These are phyloP conservation scores for Rhodomyrtus psidioides DNA, from an alignment of 441 rosid species.

Conservation along the genomic window DNA sequence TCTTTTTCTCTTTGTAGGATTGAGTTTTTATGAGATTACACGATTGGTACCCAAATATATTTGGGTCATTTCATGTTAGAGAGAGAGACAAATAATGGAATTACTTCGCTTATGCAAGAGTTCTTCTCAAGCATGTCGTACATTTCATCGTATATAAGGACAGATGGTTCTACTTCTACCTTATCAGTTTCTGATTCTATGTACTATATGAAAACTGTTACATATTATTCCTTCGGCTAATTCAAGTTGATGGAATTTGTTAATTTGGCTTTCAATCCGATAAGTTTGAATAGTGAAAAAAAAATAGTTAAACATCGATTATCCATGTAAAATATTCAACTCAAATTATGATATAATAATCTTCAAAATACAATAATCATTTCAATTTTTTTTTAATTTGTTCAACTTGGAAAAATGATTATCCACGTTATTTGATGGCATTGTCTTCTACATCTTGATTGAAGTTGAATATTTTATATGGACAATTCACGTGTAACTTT, in stretches of 20 bases:
- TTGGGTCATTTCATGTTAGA: too few species aligned
- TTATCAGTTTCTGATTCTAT: neutral
- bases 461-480: neutral
- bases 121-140: neutral
- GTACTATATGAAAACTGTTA: rapidly evolving
- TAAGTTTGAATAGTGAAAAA: neutral
- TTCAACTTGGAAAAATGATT: neutral
- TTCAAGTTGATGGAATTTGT: too few species aligned
- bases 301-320: neutral
- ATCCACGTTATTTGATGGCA: neutral
- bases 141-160: neutral
- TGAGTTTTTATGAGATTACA: too few species aligned
- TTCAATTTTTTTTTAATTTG: neutral
- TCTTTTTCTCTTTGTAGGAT: too few species aligned
- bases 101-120: too few species aligned
- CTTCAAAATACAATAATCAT: neutral
- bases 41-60: too few species aligned
- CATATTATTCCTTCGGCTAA: neutral
- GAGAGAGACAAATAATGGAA: too few species aligned
- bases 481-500: neutral
- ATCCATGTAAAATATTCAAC: too few species aligned
- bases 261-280: neutral
- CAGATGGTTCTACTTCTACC: neutral
- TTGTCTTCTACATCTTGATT: neutral
- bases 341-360: neutral